Base-by-base conservation (phyloP, 805 yeast species). In the Suhomyces emberorum region DNA sequence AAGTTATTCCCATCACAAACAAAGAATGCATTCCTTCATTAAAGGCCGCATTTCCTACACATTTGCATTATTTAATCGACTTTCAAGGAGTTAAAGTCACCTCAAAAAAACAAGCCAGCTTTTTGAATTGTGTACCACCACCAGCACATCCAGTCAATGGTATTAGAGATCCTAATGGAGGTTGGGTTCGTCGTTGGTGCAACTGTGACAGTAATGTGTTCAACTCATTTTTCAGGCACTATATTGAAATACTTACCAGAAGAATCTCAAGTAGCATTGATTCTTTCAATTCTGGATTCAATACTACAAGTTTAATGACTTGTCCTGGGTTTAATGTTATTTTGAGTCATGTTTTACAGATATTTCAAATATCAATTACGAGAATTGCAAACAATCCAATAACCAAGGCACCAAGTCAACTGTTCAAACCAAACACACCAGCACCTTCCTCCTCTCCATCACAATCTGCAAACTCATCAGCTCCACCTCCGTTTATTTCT, bases 141-240 rank as follows among this genome's bases (percentile, higher is more conserved):
- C 74, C 74, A 0, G 48, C 49, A 28, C 69, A 62, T 34, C 72
- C 72, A 3, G 73, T 68, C 3, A 41, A 47, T 21, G 79, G 81
- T 6, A 74, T 78, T 30, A 51, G 65, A 10, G 80, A 80, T 41
- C 78, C 84, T 7, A 71, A 63, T 39, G 85, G 83, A 4, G 49
- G 66, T 17, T 80, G 87, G 87, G 81, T 77, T 7, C 61, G 70
- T 38, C 62, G 79, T 45, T 81, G 86, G 86, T 65, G 72, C 36
- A 61, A 69, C 34, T 59, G 72, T 38, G 83, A 77, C 42, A 64
- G 77, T 37, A 81, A 77, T 46, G 59, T 80, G 2, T 80, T 80
- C 55, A 69, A 72, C 41, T 75, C 84, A 1, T 81, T 81, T 43
- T 60, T 79, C 32, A 71, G 81, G 41, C 85, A 81, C 52, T 80